A percentile compares a stretch with the other conserved stretches of the same genome.
phyloP scores from a whole-genome alignment of 768 basidiomycete species.

The Lentinula sp. region DNA sequence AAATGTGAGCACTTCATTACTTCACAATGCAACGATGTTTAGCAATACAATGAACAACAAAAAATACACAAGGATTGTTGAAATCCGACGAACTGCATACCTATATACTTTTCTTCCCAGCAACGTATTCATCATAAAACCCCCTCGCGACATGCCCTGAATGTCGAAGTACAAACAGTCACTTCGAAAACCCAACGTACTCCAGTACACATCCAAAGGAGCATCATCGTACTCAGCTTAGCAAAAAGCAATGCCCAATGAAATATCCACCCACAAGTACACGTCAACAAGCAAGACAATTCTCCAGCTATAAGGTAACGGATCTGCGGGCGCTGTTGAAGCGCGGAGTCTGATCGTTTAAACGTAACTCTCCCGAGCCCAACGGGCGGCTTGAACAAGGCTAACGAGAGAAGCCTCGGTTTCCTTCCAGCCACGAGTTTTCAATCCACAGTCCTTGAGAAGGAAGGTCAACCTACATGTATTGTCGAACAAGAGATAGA shows the following conservation, averaged over 20 bases:
- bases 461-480: slow-evolving; percentile 4
- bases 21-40: neutral
- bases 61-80: slow-evolving; percentile 38
- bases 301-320: slow-evolving; percentile 35
- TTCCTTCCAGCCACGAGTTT: slow-evolving; percentile 83
- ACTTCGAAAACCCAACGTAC: slow-evolving; percentile 4
- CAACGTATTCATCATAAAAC: neutral
- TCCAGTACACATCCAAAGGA: neutral
- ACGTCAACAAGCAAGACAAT: slow-evolving; percentile 23
- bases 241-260: neutral
- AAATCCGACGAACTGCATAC: slow-evolving; percentile 37
- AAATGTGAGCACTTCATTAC: neutral
- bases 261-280: slow-evolving; percentile 27
- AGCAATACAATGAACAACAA: slow-evolving; percentile 4
- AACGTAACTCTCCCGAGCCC: slow-evolving; percentile 58
- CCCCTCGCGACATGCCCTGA: slow-evolving; percentile 5
- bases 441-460: slow-evolving; percentile 85
- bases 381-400: slow-evolving; percentile 66
- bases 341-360: slow-evolving; percentile 39
- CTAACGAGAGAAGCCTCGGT: slow-evolving; percentile 63
- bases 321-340: slow-evolving; percentile 58
- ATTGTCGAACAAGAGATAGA: neutral
- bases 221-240: slow-evolving; percentile 18
- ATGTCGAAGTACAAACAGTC: slow-evolving; percentile 1
- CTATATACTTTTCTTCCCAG: slow-evolving; percentile 6